A percentile compares a stretch with the other conserved stretches of the same genome.
Evolutionary conservation across 805 yeast genomes (phyloP).

Genomic region (Starmerella vaccinii): DNA sequence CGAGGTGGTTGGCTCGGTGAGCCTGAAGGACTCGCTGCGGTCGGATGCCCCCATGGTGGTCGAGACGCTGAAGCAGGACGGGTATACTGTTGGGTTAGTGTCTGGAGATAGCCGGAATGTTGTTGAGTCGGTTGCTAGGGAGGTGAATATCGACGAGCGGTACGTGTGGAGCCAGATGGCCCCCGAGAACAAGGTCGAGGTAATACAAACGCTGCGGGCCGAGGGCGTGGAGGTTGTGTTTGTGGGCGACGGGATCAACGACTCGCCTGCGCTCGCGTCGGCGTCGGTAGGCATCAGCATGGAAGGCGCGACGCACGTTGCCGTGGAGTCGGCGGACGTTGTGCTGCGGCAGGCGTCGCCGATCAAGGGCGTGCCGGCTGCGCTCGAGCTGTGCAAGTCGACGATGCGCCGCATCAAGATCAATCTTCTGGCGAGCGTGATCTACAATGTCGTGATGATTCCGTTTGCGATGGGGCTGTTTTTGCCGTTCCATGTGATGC

Average conservation of each 20-base stretch:
- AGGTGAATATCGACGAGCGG: conserved; percentile 53
- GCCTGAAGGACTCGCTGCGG: conserved; percentile 58
- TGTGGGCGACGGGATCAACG: conserved; percentile 97
- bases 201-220: conserved; percentile 42
- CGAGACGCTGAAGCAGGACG: conserved; percentile 40
- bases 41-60: conserved; percentile 55
- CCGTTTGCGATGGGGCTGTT: conserved; percentile 94
- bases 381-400: conserved; percentile 53
- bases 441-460: conserved; percentile 77
- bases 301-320: conserved; percentile 88
- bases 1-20: conserved; percentile 52
- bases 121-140: conserved; percentile 53
- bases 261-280: conserved; percentile 87
- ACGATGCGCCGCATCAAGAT: conserved; percentile 69
- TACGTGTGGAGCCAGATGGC: conserved; percentile 66
- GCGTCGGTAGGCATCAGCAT: conserved; percentile 87
- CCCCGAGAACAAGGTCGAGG: conserved; percentile 65
- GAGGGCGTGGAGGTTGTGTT: conserved; percentile 57
- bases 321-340: conserved; percentile 92
- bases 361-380: conserved; percentile 36
- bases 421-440: conserved; percentile 75
- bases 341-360: conserved; percentile 43
- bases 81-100: conserved; percentile 66
- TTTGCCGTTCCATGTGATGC: conserved; percentile 57
- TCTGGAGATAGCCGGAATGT: conserved; percentile 72